Percentiles rank a stretch among this genome's conserved stretches.
Conservation (phyloP, 2,329 filamentous ascomycete genomes). For the Emergomyces pasteurianus region DNA sequence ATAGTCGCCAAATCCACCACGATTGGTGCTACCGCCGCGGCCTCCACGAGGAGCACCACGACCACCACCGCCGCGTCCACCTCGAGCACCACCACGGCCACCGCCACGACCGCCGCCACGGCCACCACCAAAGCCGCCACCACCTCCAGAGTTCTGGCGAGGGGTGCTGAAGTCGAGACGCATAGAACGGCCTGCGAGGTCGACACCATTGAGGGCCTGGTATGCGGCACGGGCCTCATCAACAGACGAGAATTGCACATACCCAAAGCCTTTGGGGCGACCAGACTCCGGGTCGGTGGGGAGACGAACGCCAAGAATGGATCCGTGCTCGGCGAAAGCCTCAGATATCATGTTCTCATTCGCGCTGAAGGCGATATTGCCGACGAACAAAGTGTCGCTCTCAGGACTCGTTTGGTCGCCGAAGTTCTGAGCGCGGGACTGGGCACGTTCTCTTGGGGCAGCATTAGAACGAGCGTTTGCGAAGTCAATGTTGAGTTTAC, state of each 20-base stretch:
- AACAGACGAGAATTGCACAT: conserved; percentile 69
- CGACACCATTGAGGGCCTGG: conserved; percentile 56
- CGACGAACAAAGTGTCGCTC: conserved; percentile 80
- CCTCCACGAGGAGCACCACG: conserved; percentile 34
- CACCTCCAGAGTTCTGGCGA: conserved; percentile 45
- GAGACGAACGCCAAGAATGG: conserved; percentile 68
- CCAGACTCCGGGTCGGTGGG: conserved; percentile 79
- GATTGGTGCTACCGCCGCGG: conserved; percentile 37
- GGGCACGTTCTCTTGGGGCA: conserved; percentile 52
- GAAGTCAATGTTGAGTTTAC: conserved; percentile 67
- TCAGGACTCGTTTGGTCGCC: conserved; percentile 71
- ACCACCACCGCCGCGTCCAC: conserved; percentile 33
- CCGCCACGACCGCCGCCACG: conserved; percentile 36
- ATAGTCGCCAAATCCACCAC: conserved; percentile 52
- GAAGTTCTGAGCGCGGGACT: conserved; percentile 42
- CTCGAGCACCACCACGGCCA: conserved; percentile 35
- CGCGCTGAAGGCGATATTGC: conserved; percentile 77
- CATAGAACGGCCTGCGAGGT: conserved; percentile 60
- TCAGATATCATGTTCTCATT: conserved; percentile 63
- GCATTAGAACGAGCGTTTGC: conserved; percentile 52
- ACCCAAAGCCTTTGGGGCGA: conserved; percentile 82
- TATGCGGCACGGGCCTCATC: conserved; percentile 73
- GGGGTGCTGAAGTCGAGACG: conserved; percentile 73
- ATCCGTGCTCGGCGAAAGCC: conserved; percentile 60
- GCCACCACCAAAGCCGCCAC: conserved; percentile 36